Evolutionary conservation across 2,329 filamentous ascomycete species (phyloP), one percentile per base, ranked within the genome.

Genomic region (Cercospora sp.): DNA sequence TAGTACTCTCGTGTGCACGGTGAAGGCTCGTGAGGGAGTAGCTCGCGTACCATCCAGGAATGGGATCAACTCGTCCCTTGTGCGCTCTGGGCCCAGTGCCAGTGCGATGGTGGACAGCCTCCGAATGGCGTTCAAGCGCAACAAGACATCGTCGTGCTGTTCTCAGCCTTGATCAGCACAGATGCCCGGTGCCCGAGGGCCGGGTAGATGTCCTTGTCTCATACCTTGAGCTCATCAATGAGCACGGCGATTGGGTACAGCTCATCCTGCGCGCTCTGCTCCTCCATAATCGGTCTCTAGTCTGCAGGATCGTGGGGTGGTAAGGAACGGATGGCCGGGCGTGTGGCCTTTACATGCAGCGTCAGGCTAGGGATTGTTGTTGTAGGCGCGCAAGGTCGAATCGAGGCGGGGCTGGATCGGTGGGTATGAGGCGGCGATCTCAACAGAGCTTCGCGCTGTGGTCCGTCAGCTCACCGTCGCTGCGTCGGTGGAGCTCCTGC

Each of bases 231-330:
- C 88, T 99, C 95, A 83, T 99, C 95, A 83, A 99, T 99, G 83
- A 99, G 90, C 76, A 99, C 95, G 80, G 96, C 95, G 86, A 99
- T 99, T 81, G 95, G 95, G 83, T 98, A 99, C 79, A 99, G 93
- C 90, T 98, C 96, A 85, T 99, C 95, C 82, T 91, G 96, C 85
- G 94, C 89, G 83, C 90, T 92, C 82, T 90, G 63, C 84, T 90
- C 91, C 85, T 97, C 93, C 94, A 98, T 98, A 82, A 82, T 87
- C 66, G 66, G 53, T 70, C 51, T 67, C 58, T 65, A 66, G 53
- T 32, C 64, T 61, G 32, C 60, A 51, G 32, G 63, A 53, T 67
- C 37, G 16, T 51, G 62, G 60, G 28, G 64, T 12, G 63, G 60
- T 70, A 76, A 75, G 70, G 74, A 76, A 69, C 69, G 74, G 69